Percentiles rank a stretch among this genome's conserved stretches.
Evolutionary conservation across 768 basidiomycete species (phyloP).

Genomic region (Rubroboletus satanas): DNA sequence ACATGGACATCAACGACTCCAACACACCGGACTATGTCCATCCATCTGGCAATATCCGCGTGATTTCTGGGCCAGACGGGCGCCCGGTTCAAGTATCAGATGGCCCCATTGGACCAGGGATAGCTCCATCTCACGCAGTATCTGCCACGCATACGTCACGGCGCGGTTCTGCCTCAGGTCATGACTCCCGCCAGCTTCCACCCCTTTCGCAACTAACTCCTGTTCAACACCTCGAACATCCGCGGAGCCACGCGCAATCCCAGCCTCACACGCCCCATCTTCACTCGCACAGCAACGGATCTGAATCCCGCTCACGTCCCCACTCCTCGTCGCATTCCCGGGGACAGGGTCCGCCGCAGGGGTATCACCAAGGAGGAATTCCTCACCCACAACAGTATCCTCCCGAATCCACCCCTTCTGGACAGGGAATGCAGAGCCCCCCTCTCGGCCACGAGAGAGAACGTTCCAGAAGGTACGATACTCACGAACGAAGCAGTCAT

Average conservation of each 20-base stretch:
- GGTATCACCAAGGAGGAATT: constrained; percentile 36
- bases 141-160: constrained; percentile 40
- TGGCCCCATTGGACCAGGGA: constrained; percentile 41
- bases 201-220: constrained; percentile 46
- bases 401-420: constrained; percentile 43
- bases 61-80: constrained; percentile 45
- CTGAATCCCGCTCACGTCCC: constrained; percentile 46
- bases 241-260: constrained; percentile 35
- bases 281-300: constrained; percentile 39
- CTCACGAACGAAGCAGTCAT: constrained; percentile 38
- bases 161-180: constrained; percentile 39
- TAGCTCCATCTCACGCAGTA: constrained; percentile 36
- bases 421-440: constrained; percentile 48
- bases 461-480: constrained; percentile 47
- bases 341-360: constrained; percentile 34
- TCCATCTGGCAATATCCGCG: constrained; percentile 45
- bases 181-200: constrained; percentile 48
- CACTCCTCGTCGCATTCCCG: constrained; percentile 52
- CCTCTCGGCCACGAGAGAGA: constrained; percentile 41
- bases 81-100: constrained; percentile 50
- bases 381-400: constrained; percentile 44
- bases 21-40: constrained; percentile 48
- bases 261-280: constrained; percentile 39
- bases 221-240: constrained; percentile 37
- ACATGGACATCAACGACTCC: constrained; percentile 46